Conservation (phyloP, 176 grass and related monocot genomes). For the Phoenix dactylifera region DNA sequence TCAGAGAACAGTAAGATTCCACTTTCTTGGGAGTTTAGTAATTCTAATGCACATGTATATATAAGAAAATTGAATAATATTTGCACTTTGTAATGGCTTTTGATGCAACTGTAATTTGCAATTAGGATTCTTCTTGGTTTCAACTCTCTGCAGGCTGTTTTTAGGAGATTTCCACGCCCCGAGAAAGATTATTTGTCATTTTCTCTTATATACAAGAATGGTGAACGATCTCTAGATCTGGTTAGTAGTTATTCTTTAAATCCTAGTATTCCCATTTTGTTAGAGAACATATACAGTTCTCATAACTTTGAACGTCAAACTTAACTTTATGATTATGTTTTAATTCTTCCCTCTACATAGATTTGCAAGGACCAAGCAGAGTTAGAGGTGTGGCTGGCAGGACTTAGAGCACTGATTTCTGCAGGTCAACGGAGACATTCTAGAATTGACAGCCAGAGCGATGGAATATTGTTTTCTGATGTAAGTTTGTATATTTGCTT, state of each 20-base stretch:
- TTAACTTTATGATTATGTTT: neutral
- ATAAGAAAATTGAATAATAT: too few relatives aligned
- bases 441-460: constrained; percentile 32
- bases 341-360: constrained; percentile 27
- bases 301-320: too few relatives aligned
- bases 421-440: constrained; percentile 29
- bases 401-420: constrained; percentile 52
- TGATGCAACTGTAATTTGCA: too few relatives aligned
- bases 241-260: constrained; percentile 31
- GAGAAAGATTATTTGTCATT: constrained; percentile 99
- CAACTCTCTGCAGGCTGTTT: constrained; percentile 49
- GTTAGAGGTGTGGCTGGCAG: constrained; percentile 81
- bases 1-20: too few relatives aligned
- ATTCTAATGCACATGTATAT: too few relatives aligned
- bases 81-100: too few relatives aligned
- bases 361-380: constrained; percentile 98
- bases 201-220: constrained; percentile 87
- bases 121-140: neutral
- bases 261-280: constrained; percentile 7
- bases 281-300: too few relatives aligned
- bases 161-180: constrained; percentile 69
- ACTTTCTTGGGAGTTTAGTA: too few relatives aligned
- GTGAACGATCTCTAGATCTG: constrained; percentile 92
- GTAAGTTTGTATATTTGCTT: constrained; percentile 42
- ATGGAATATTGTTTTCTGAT: constrained; percentile 62